These are phyloP conservation scores for Vicia sativa DNA, from an alignment of 306 rosid species.

Conservation along the genomic window DNA sequence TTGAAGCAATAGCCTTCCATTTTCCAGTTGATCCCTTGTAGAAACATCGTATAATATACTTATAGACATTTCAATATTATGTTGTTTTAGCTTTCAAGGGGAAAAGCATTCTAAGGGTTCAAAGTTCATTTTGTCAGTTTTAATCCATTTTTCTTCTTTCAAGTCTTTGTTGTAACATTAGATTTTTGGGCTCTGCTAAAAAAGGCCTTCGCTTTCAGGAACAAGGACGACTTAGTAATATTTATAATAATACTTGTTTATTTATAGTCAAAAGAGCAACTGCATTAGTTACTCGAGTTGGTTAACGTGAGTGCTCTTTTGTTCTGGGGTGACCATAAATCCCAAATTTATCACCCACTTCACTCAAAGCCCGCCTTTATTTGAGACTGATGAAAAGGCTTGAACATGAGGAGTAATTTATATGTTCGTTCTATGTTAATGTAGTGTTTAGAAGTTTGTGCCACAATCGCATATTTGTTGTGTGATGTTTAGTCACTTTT, in stretches of 20 bases:
- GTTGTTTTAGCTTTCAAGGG: too few relatives aligned
- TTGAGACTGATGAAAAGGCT: slow-evolving; percentile 8
- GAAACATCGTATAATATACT: too few relatives aligned
- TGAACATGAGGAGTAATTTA: background rate
- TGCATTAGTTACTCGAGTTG: background rate
- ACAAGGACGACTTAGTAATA: too few relatives aligned
- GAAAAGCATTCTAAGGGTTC: too few relatives aligned
- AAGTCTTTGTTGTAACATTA: too few relatives aligned
- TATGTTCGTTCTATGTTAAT: background rate
- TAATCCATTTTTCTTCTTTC: too few relatives aligned
- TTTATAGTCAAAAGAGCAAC: background rate
- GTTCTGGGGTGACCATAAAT: background rate
- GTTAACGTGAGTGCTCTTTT: background rate
- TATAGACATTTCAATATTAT: too few relatives aligned
- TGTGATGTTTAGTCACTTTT: background rate
- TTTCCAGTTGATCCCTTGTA: too few relatives aligned
- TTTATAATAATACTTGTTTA: too few relatives aligned
- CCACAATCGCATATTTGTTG: slow-evolving; percentile 7
- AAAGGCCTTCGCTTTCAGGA: too few relatives aligned
- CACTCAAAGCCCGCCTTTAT: background rate
- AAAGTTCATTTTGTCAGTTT: too few relatives aligned
- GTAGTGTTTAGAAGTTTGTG: background rate
- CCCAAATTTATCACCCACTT: background rate
- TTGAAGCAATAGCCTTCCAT: background rate
- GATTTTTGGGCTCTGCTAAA: too few relatives aligned